These are phyloP conservation scores for Tylopilus felleus DNA, from an alignment of 768 basidiomycete genomes.

Conservation along the genomic window DNA sequence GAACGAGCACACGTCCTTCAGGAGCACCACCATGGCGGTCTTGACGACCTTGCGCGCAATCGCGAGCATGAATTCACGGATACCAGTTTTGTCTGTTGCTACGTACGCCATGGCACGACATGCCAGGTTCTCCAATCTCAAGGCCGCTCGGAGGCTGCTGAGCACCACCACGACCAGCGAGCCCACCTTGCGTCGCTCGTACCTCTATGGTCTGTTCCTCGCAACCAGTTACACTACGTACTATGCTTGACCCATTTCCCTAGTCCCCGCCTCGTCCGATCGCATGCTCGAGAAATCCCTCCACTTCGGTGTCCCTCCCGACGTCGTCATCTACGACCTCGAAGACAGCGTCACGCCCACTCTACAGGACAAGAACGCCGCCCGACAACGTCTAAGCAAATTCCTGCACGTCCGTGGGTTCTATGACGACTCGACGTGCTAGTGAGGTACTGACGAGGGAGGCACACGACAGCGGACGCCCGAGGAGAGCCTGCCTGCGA, in stretches of 20 bases:
- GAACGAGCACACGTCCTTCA: neutral
- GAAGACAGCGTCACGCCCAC: constrained; percentile 81
- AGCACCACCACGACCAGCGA: constrained; percentile 20
- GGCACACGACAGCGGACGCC: constrained; percentile 18
- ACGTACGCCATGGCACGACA: neutral
- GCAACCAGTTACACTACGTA: neutral
- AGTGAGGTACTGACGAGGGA: constrained; percentile 11
- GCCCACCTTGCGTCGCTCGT: constrained; percentile 45
- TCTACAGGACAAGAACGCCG: constrained; percentile 52
- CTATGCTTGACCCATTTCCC: neutral
- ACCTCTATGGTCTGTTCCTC: constrained; percentile 49
- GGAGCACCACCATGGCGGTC: too few relatives aligned
- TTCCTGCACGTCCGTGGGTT: constrained; percentile 51
- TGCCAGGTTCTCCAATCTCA: neutral
- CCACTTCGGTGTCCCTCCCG: constrained; percentile 45
- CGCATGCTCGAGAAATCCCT: constrained; percentile 82
- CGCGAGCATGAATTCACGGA: neutral
- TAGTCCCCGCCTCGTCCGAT: constrained; percentile 77
- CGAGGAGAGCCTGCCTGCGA: constrained; percentile 37
- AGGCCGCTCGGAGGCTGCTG: constrained; percentile 4
- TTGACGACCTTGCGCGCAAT: constrained; percentile 3
- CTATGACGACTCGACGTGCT: neutral
- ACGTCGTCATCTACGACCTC: constrained; percentile 82
- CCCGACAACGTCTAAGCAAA: constrained; percentile 49
- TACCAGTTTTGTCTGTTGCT: neutral